A percentile compares a stretch with the other conserved stretches of the same genome.
Conservation (phyloP, 768 basidiomycete species). For the Trametes villosa region DNA sequence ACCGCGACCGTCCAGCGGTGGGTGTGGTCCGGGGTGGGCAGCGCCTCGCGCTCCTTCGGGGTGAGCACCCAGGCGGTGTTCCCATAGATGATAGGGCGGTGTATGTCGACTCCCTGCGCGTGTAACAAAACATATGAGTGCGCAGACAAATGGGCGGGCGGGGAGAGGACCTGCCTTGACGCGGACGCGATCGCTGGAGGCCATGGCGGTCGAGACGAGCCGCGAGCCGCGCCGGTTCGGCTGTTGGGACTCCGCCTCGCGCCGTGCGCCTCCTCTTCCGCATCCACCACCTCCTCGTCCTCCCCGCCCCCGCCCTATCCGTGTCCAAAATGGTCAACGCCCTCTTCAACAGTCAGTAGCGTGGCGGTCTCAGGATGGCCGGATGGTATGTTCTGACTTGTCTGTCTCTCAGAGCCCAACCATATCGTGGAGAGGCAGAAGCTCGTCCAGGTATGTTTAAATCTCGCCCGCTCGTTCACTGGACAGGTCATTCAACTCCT, state of each 20-base stretch:
- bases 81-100: conserved; percentile 93
- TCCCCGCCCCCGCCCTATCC: conserved; percentile 44
- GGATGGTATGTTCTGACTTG: conserved; percentile 1
- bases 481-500: not conserved
- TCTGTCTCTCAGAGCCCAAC: conserved; percentile 58
- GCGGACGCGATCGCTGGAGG: conserved; percentile 74
- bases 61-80: conserved; percentile 86
- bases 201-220: conserved; percentile 43
- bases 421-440: conserved; percentile 66
- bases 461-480: not conserved
- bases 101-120: conserved; percentile 79
- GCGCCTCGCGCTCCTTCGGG: conserved; percentile 64
- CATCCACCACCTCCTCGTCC: conserved; percentile 35
- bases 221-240: conserved; percentile 43
- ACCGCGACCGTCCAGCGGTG: conserved; percentile 97
- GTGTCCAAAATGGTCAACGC: conserved; percentile 57
- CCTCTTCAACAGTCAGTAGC: conserved; percentile 65
- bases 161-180: conserved; percentile 64
- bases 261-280: conserved; percentile 17
- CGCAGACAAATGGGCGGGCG: conserved; percentile 8
- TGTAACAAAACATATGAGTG: conserved; percentile 7
- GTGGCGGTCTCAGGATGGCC: not conserved
- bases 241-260: conserved; percentile 39
- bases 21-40: conserved; percentile 74
- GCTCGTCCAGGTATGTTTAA: conserved; percentile 58